Conservation (phyloP, 2,329 filamentous ascomycete species). For the Diaporthe sp. region DNA sequence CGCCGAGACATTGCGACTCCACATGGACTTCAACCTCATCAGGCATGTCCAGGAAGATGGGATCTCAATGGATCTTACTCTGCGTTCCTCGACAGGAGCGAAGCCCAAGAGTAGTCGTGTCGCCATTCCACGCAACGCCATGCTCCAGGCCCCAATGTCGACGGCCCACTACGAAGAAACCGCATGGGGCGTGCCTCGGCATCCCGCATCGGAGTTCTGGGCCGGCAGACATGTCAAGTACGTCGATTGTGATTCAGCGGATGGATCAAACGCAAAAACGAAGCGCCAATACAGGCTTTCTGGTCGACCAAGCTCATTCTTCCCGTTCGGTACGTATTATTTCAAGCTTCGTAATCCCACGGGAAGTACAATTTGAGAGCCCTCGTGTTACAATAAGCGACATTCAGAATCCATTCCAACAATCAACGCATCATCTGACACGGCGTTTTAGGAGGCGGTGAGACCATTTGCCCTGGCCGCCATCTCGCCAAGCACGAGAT, state of each 20-base stretch:
- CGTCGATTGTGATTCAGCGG: not conserved
- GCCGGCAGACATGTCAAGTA: constrained; percentile 30
- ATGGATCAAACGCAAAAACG: not conserved
- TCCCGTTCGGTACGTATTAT: constrained; percentile 29
- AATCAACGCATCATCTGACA: not conserved
- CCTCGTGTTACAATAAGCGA: too few species aligned
- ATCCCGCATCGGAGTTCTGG: constrained; percentile 35
- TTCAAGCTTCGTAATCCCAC: not conserved
- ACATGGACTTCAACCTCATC: constrained; percentile 40
- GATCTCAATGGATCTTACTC: constrained; percentile 33
- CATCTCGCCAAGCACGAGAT: constrained; percentile 53
- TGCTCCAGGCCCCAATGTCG: constrained; percentile 40
- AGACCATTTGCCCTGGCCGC: constrained; percentile 49
- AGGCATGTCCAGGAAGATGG: constrained; percentile 38
- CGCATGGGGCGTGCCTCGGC: constrained; percentile 25
- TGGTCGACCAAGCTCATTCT: constrained; percentile 16
- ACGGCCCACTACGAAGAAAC: constrained; percentile 38
- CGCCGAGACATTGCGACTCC: constrained; percentile 42
- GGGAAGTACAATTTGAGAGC: not conserved
- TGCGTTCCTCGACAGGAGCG: not conserved
- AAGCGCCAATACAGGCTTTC: constrained; percentile 5
- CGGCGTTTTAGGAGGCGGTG: constrained; percentile 43
- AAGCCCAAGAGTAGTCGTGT: not conserved
- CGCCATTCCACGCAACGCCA: constrained; percentile 31
- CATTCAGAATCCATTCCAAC: not conserved